Evolutionary conservation across 1,284 basidiomycete species (phyloP), one percentile per base, ranked within the genome.

Genomic region (Stereum hirsutum): DNA sequence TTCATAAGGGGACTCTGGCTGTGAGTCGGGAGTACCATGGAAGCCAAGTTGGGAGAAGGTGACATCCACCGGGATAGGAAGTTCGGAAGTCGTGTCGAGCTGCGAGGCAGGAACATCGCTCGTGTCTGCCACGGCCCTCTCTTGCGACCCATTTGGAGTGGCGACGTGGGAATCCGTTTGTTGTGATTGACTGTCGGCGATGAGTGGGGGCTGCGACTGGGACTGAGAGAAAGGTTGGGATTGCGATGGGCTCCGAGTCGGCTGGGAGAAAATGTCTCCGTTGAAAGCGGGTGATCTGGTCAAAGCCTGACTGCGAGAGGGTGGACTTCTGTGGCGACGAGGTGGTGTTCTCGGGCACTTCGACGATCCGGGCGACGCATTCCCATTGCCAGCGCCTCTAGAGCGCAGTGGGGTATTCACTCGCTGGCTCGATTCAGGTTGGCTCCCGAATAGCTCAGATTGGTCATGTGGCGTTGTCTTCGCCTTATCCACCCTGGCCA

Each of bases 141-240:
- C 66, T n/a, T 72, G 57, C 4, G 74, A 75, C 27, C 72, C 70
- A 45, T 72, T 69, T 0, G 78, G 79, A 12, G 74, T 77, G 20
- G 72, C 63, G 26, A 70, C 49, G 3, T 79, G 75, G 2, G 76
- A 75, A 41, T 66, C 62, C 42, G 75, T 57, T 46, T 64, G 68
- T 5, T 57, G 52, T 28, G 67, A 66, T 51, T 74, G 70, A 3
- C 74, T 71, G 41, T 59, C 57, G 46, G 24, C 55, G 45, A 48
- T 46, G 31, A 46, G 46, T 21, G 45, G 49, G 48, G 47, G 46
- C 30, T 51, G 51, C 7, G 49, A 50, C 25, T 46, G 6, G 27
- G 41, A 26, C 41, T 33, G 43, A 15, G 48, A 40, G 5, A 26
- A 42, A 11, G 35, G 45, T 25, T 36, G n/a, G n/a, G n/a, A 39